A percentile compares a stretch with the other conserved stretches of the same genome.
phyloP scores from a whole-genome alignment of 805 yeast genomes.

The Kurtzmaniella cleridarum region DNA sequence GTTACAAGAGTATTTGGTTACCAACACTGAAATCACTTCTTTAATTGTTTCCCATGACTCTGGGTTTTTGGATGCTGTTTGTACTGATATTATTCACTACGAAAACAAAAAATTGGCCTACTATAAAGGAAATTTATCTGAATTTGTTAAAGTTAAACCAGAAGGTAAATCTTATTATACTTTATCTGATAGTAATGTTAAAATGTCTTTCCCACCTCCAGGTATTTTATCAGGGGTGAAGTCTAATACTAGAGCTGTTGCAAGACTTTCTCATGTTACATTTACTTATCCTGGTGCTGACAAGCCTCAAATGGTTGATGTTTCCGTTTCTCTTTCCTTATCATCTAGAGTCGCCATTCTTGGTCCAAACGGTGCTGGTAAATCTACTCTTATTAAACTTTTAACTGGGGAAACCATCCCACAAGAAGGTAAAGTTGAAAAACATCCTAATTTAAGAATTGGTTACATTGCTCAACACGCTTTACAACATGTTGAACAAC shows the following conservation, averaged over 20 bases:
- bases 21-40: slow-evolving; percentile 84
- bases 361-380: slow-evolving; percentile 99
- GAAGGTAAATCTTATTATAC: slow-evolving; percentile 97
- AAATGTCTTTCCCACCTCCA: slow-evolving; percentile 98
- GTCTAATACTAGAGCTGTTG: slow-evolving; percentile 90
- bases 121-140: slow-evolving; percentile 93
- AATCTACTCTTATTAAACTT: slow-evolving; percentile 89
- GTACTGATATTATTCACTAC: slow-evolving; percentile 95
- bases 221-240: slow-evolving; percentile 97
- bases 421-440: slow-evolving; percentile 83
- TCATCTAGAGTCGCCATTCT: slow-evolving; percentile 96
- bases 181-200: slow-evolving; percentile 83
- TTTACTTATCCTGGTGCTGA: slow-evolving; percentile 86
- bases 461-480: slow-evolving; percentile 99
- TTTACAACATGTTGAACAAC: slow-evolving; percentile 93
- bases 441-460: slow-evolving; percentile 95
- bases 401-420: slow-evolving; percentile 91
- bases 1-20: slow-evolving; percentile 82
- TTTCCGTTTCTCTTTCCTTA: slow-evolving; percentile 85
- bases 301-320: slow-evolving; percentile 73
- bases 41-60: slow-evolving; percentile 97
- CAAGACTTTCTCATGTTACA: slow-evolving; percentile 77
- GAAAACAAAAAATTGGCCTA: slow-evolving; percentile 92
- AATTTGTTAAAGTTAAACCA: slow-evolving; percentile 85
- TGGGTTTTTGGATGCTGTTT: slow-evolving; percentile 89